Percentiles rank a stretch among this genome's conserved stretches.
Conservation (phyloP, 2,329 filamentous ascomycete species). For the Aspergillus hiratsukae region DNA sequence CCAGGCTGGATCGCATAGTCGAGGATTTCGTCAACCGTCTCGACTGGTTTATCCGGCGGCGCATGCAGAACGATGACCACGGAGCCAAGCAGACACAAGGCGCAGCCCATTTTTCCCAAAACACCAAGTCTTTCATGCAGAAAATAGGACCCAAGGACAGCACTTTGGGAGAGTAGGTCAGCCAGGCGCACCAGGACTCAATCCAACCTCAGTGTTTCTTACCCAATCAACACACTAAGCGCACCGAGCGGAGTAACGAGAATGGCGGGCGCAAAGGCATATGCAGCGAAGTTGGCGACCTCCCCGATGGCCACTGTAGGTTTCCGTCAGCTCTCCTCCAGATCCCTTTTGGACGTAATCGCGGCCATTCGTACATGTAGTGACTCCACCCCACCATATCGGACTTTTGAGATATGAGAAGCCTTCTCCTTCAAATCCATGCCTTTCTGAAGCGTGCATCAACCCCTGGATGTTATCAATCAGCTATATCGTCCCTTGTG, state of each 20-base stretch:
- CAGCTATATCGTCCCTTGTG: constrained; percentile 12
- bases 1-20: constrained; percentile 86
- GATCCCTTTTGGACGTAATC: neutral
- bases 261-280: constrained; percentile 98
- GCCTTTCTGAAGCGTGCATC: constrained; percentile 81
- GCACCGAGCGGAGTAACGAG: constrained; percentile 92
- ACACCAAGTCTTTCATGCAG: constrained; percentile 84
- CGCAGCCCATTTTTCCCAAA: constrained; percentile 89
- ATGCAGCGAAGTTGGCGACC: constrained; percentile 94
- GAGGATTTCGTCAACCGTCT: constrained; percentile 87
- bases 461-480: constrained; percentile 59
- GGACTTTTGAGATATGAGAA: constrained; percentile 91
- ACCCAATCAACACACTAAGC: constrained; percentile 86
- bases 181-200: constrained; percentile 4
- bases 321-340: constrained; percentile 19
- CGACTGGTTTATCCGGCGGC: constrained; percentile 84
- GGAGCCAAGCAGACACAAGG: constrained; percentile 90
- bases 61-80: constrained; percentile 98
- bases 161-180: constrained; percentile 45
- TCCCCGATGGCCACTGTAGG: constrained; percentile 80
- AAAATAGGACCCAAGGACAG: constrained; percentile 92
- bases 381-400: constrained; percentile 95
- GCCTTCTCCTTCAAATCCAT: constrained; percentile 95
- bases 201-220: constrained; percentile 19
- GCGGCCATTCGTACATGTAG: constrained; percentile 64